Evolutionary conservation across 225 moss, liverwort and hornwort species (phyloP).

Genomic region (Thuidium tamariscinum): DNA sequence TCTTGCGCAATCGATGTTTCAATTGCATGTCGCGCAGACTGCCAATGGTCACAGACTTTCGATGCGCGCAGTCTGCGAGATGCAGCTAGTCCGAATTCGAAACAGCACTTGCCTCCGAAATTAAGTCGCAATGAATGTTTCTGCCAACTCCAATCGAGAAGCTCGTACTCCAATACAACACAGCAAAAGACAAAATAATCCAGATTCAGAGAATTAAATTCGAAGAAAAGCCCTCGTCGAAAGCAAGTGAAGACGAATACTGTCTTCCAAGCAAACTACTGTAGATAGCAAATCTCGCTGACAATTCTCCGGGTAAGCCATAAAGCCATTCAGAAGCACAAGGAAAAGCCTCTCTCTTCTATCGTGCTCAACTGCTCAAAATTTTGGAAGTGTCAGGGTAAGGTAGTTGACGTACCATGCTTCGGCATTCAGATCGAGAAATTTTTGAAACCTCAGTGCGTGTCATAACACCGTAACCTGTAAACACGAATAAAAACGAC

Average conservation of each 20-base stretch:
- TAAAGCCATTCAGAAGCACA: background rate
- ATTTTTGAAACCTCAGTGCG: background rate
- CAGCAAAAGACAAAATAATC: no score
- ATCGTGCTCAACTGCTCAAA: no score
- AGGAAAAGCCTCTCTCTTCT: background rate
- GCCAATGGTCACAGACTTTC: background rate
- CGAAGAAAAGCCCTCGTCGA: background rate
- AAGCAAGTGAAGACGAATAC: background rate
- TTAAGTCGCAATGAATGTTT: background rate
- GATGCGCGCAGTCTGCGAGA: background rate
- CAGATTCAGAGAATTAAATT: background rate
- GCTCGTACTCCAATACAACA: background rate
- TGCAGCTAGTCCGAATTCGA: background rate
- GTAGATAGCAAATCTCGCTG: background rate
- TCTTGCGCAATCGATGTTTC: background rate
- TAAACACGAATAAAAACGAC: background rate
- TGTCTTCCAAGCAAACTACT: background rate
- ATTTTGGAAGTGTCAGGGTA: background rate
- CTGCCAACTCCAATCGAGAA: background rate
- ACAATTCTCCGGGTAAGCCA: background rate
- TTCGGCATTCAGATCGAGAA: background rate
- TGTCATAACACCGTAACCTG: background rate
- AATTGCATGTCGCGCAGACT: background rate
- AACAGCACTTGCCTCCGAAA: background rate
- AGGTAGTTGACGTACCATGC: background rate